Evolutionary conservation across 306 rosid species (phyloP), one percentile per base, ranked within the genome.

Genomic region (Spatholobus suberectus): DNA sequence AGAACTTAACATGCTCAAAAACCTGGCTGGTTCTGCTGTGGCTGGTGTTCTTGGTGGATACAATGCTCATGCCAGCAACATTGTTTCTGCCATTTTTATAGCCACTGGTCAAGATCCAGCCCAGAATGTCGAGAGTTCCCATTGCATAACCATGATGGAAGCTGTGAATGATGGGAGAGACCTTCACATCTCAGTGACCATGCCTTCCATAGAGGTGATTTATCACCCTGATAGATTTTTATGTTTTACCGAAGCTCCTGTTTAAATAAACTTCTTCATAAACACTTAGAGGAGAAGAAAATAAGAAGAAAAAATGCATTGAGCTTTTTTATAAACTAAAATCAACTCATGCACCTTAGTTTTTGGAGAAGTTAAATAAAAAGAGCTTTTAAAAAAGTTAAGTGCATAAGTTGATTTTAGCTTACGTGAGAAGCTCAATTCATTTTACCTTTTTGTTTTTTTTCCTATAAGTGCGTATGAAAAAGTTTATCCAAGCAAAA

Each of bases 101-200:
- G 94, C 94, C 80, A 91, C 94, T 9, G 94, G 94, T 82, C 94
- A 91, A 82, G 94, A 91, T 84, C 94, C 94, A 4, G 94, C 94
- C 3, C 92, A 91, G 73, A 89, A 89, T 86, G 75, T 91, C 27
- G 94, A 91, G 88, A 89, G 94, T 77, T 91, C 94, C 21, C 92
- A 90, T 51, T 89, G 94, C 87, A 81, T 89, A 15, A 85, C 92
- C 57, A 90, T 90, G 93, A 88, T 90, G 87, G 93, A 90, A 80
- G 84, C 93, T 2, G 76, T 88, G 55, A 88, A 90, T 62, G 79
- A 84, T 40, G 91, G 93, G 66, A 86, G 73, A 72, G 91, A 90
- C 76, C 93, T 90, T 63, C 93, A 90, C 27, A 17, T 90, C 79
- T 90, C 93, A 51, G 93, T 90, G 65, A 86, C 93, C 0, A 90